Conservation (phyloP, 805 yeast species). For the Lipomyces chichibuensis region DNA sequence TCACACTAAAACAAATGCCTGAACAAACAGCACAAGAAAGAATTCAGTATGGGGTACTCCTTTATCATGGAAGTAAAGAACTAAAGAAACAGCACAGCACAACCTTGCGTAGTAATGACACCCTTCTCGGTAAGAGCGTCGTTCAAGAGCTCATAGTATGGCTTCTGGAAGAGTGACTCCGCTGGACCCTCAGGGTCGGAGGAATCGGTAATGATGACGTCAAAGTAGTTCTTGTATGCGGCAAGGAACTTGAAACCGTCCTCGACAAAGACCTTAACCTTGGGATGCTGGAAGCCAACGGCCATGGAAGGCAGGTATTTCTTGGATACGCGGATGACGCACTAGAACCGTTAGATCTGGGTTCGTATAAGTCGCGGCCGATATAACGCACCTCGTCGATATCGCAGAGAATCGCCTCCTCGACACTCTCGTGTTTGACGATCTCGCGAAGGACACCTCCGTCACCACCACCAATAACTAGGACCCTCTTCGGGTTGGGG, state of each 20-base stretch:
- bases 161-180: slow-evolving; percentile 86
- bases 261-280: slow-evolving; percentile 87
- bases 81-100: slow-evolving; percentile 38
- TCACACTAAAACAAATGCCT: background rate
- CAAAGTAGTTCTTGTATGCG: slow-evolving; percentile 81
- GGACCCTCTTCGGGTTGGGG: slow-evolving; percentile 89
- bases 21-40: slow-evolving; percentile 26
- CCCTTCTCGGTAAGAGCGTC: slow-evolving; percentile 93
- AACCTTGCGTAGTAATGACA: slow-evolving; percentile 83
- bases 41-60: background rate
- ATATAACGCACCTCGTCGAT: slow-evolving; percentile 71
- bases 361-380: background rate
- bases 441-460: slow-evolving; percentile 97
- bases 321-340: slow-evolving; percentile 81
- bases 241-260: slow-evolving; percentile 97
- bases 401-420: slow-evolving; percentile 89
- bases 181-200: slow-evolving; percentile 99
- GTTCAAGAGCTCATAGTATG: slow-evolving; percentile 80
- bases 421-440: slow-evolving; percentile 83
- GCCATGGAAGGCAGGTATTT: slow-evolving; percentile 87
- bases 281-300: slow-evolving; percentile 79
- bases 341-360: background rate
- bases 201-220: slow-evolving; percentile 94
- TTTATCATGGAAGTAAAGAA: background rate
- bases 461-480: slow-evolving; percentile 98